Conservation (phyloP, 176 grass and related monocot genomes). For the Chloris gayana region DNA sequence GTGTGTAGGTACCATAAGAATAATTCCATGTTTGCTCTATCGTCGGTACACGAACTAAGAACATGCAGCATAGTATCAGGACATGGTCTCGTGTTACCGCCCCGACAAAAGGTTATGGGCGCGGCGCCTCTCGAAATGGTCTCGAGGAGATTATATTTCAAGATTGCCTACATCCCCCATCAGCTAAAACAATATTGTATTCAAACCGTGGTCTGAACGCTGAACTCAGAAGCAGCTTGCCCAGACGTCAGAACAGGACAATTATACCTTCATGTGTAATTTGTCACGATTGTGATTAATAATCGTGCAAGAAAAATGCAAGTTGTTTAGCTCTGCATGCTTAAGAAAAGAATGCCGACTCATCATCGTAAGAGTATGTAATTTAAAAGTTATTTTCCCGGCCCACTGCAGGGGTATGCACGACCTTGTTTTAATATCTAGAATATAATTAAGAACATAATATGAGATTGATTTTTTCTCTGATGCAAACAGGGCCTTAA, state of each 20-base stretch:
- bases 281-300: neutral
- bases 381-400: neutral
- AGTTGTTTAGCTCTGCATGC: neutral
- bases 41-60: neutral
- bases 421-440: too few species aligned
- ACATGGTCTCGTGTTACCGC: neutral
- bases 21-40: neutral
- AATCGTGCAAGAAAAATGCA: neutral
- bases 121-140: neutral
- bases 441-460: too few species aligned
- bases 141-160: neutral
- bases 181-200: neutral
- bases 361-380: too few species aligned
- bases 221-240: neutral
- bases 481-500: too few species aligned
- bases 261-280: neutral
- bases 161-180: neutral
- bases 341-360: neutral
- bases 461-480: too few species aligned
- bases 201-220: neutral
- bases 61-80: neutral
- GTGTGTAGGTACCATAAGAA: neutral
- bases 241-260: neutral
- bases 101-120: neutral
- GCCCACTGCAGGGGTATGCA: too few species aligned